Evolutionary conservation across 1,139 yeast species (phyloP).

Genomic region (Candida tropicalis): DNA sequence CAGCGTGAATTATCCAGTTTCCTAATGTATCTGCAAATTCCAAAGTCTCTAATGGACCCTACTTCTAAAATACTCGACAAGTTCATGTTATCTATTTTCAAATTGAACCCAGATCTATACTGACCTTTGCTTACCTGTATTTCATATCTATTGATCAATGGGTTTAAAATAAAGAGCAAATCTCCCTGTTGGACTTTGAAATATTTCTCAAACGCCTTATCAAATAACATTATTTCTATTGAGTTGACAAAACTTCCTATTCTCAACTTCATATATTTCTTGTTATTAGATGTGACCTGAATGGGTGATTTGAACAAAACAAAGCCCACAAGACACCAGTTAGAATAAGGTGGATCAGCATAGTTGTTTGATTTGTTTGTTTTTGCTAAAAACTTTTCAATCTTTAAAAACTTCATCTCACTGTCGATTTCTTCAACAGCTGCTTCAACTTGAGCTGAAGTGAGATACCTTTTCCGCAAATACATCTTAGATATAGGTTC

Average conservation of each 20-base stretch:
- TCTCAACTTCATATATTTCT: constrained; percentile 61
- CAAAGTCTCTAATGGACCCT: constrained; percentile 73
- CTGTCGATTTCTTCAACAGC: constrained; percentile 15
- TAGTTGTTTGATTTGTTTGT: constrained; percentile 65
- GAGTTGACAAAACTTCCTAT: constrained; percentile 67
- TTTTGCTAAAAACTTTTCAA: constrained; percentile 63
- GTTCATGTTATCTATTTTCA: constrained; percentile 52
- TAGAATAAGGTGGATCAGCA: constrained; percentile 66
- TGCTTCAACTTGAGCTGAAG: constrained; percentile 27
- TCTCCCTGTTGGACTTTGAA: constrained; percentile 79
- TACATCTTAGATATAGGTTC: constrained; percentile 22
- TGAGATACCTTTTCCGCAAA: constrained; percentile 47
- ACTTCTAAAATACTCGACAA: constrained; percentile 63
- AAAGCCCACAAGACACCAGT: constrained; percentile 77
- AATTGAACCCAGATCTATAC: constrained; percentile 51
- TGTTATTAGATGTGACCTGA: constrained; percentile 33
- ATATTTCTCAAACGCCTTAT: constrained; percentile 65
- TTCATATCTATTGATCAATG: constrained; percentile 45
- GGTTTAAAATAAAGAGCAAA: constrained; percentile 73
- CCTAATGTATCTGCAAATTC: constrained; percentile 58
- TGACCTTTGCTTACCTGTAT: constrained; percentile 7
- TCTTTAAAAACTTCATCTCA: constrained; percentile 54
- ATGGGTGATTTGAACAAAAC: constrained; percentile 59
- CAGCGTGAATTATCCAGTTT: constrained; percentile 54
- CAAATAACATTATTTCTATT: constrained; percentile 66